phyloP scores from a whole-genome alignment of 768 basidiomycete species.

The Mycena pura region DNA sequence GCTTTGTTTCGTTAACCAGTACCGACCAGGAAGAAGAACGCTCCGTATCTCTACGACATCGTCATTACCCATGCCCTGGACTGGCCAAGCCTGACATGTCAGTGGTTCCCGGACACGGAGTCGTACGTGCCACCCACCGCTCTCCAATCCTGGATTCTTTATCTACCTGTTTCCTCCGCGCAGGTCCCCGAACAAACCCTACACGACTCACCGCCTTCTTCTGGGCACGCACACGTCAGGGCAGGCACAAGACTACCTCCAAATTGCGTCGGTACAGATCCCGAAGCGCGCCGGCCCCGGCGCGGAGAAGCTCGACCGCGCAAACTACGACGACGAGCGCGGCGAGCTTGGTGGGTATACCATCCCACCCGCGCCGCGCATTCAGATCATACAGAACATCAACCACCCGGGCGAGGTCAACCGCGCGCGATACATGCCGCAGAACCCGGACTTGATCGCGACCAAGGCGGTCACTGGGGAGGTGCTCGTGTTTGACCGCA shows the following conservation, averaged over 20 bases:
- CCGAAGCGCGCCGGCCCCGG: conserved; percentile 82
- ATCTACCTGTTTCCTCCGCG: too few species aligned
- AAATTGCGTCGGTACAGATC: conserved; percentile 93
- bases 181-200: conserved; percentile 91
- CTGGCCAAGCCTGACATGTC: conserved; percentile 97
- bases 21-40: conserved; percentile 86
- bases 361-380: conserved; percentile 82
- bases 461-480: conserved; percentile 93
- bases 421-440: conserved; percentile 98
- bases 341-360: conserved; percentile 95
- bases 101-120: conserved; percentile 99
- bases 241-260: conserved; percentile 91
- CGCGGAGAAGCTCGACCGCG: conserved; percentile 78
- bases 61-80: conserved; percentile 97
- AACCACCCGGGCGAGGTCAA: conserved; percentile 97
- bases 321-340: conserved; percentile 88
- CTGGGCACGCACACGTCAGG: conserved; percentile 98
- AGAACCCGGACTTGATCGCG: conserved; percentile 96
- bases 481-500: conserved; percentile 94
- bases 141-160: too few species aligned
- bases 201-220: conserved; percentile 91
- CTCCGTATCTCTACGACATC: conserved; percentile 96
- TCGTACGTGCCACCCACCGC: conserved; percentile 65
- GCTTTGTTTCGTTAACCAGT: conserved; percentile 4
- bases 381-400: conserved; percentile 92